Evolutionary conservation across 176 grass and related monocot species (phyloP).

Genomic region (Musa schizocarpa): DNA sequence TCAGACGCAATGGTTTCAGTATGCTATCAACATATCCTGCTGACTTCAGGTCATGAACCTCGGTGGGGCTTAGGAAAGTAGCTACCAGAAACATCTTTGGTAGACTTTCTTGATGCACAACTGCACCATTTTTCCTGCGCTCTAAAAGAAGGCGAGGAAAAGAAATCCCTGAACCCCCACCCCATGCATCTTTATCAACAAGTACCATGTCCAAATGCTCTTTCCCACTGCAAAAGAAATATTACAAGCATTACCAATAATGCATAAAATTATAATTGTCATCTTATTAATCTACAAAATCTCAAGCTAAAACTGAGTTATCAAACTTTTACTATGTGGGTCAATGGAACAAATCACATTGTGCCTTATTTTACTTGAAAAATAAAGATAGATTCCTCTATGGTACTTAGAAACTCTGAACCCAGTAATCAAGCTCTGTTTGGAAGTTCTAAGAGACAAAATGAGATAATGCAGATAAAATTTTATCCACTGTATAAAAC

Average conservation of each 20-base stretch:
- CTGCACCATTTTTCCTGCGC: constrained; percentile 27
- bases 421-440: not conserved
- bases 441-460: not conserved
- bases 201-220: constrained; percentile 42
- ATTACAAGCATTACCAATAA: not conserved
- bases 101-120: constrained; percentile 27
- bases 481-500: too few relatives aligned
- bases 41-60: constrained; percentile 38
- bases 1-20: constrained; percentile 60
- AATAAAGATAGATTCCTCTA: too few relatives aligned
- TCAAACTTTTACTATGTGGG: too few relatives aligned
- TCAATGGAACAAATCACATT: too few relatives aligned
- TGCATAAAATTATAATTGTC: too few relatives aligned
- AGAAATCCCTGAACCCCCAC: constrained; percentile 32
- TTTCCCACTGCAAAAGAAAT: constrained; percentile 26
- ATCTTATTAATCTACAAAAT: too few relatives aligned
- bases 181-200: constrained; percentile 68
- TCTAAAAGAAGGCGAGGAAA: constrained; percentile 36
- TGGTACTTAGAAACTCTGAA: not conserved
- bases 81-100: constrained; percentile 57
- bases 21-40: constrained; percentile 43
- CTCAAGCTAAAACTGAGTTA: too few relatives aligned
- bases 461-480: not conserved
- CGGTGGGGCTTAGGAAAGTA: constrained; percentile 30
- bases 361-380: too few relatives aligned